Evolutionary conservation across 352 stramenopile genomes (phyloP).

Genomic region (Globisporangium heterothallicum): DNA sequence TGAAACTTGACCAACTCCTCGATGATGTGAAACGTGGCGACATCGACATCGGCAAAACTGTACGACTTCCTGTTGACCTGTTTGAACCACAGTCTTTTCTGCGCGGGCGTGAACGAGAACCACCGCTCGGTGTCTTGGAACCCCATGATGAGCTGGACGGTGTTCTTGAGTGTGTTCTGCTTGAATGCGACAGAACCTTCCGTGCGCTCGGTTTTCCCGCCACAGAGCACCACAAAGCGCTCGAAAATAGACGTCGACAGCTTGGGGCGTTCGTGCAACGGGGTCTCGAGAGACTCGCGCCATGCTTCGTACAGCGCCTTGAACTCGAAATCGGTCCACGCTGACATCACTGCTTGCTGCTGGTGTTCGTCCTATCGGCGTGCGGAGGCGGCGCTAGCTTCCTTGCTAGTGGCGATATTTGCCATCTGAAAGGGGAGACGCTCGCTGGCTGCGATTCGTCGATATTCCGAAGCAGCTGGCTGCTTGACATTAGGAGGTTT

Average conservation of each 20-base stretch:
- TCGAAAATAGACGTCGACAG: constrained; percentile 11
- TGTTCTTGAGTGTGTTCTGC: constrained; percentile 15
- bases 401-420: too few relatives aligned
- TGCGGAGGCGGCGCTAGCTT: too few relatives aligned
- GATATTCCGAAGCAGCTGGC: too few relatives aligned
- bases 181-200: constrained; percentile 14
- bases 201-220: constrained; percentile 2
- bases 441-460: too few relatives aligned
- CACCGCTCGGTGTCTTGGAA: constrained; percentile 12
- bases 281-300: constrained; percentile 11
- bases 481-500: too few relatives aligned
- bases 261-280: constrained; percentile 13
- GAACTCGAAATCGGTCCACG: constrained; percentile 11
- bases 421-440: too few relatives aligned
- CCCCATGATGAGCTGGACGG: constrained; percentile 10
- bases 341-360: neutral
- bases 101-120: constrained; percentile 11
- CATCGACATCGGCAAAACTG: constrained; percentile 14
- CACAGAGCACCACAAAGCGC: constrained; percentile 8
- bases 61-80: constrained; percentile 16
- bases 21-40: constrained; percentile 4
- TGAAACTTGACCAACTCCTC: constrained; percentile 9
- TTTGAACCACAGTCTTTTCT: constrained; percentile 16
- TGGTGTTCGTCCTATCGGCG: too few relatives aligned
- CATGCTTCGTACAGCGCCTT: constrained; percentile 14